phyloP scores from a whole-genome alignment of 2,329 filamentous ascomycete genomes.

The Furcasterigmium furcatum region DNA sequence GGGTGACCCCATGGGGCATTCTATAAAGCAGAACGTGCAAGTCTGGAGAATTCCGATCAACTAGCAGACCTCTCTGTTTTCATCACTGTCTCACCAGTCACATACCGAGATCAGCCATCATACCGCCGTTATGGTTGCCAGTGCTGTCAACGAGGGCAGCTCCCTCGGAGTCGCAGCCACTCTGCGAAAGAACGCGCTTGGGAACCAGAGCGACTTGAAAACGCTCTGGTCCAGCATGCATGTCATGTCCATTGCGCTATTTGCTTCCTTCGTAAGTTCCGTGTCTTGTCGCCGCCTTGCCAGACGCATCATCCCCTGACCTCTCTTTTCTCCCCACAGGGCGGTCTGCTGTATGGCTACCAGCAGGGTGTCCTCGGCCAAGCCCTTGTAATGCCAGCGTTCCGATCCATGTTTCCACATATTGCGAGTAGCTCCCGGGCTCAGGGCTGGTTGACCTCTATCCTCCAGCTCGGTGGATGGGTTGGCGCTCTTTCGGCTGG shows the following conservation, averaged over 20 bases:
- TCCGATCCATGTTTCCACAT: slow-evolving; percentile 44
- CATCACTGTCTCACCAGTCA: too few species aligned
- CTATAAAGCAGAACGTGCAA: too few species aligned
- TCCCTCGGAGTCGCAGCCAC: too few species aligned
- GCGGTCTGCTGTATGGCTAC: slow-evolving; percentile 50
- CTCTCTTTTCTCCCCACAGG: slow-evolving; percentile 36
- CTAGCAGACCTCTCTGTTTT: too few species aligned
- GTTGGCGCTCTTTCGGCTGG: slow-evolving; percentile 43
- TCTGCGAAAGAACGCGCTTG: too few species aligned
- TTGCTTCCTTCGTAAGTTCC: slow-evolving; percentile 26
- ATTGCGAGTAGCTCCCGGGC: slow-evolving; percentile 41
- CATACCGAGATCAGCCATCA: too few species aligned
- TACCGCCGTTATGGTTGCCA: too few species aligned
- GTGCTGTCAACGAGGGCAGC: too few species aligned
- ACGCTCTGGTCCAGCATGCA: slow-evolving; percentile 27
- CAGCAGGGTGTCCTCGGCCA: slow-evolving; percentile 53
- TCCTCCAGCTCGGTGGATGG: slow-evolving; percentile 47
- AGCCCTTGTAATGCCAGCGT: slow-evolving; percentile 49
- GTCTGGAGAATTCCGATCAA: too few species aligned
- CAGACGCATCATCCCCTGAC: slow-evolving; percentile 8
- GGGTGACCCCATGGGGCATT: too few species aligned
- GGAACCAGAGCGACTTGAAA: slow-evolving; percentile 17
- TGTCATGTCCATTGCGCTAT: slow-evolving; percentile 31
- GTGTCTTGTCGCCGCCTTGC: too few species aligned
- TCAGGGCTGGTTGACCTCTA: slow-evolving; percentile 47